Percentiles rank a stretch among this genome's conserved stretches.
Conservation (phyloP, 2,329 filamentous ascomycete species). For the Cercospora sp. region DNA sequence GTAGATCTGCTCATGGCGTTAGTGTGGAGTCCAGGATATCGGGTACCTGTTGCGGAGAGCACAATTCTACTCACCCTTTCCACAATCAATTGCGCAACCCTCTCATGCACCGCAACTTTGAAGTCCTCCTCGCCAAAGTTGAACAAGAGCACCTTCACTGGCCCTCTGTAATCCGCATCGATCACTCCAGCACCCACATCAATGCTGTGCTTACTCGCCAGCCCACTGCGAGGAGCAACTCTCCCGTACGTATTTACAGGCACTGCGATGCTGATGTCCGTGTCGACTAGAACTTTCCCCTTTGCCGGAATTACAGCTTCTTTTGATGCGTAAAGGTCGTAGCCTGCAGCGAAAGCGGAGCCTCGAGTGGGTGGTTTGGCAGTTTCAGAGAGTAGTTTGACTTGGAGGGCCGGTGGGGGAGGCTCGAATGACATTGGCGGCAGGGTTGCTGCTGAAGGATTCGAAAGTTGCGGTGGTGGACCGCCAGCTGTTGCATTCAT, state of each 20-base stretch:
- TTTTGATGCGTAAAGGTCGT: slow-evolving; percentile 80
- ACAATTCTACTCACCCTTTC: slow-evolving; percentile 62
- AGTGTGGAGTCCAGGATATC: slow-evolving; percentile 9
- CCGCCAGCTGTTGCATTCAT: slow-evolving; percentile 21
- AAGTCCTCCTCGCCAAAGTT: slow-evolving; percentile 87
- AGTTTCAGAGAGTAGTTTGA: slow-evolving; percentile 82
- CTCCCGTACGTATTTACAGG: slow-evolving; percentile 86
- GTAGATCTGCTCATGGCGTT: slow-evolving; percentile 62
- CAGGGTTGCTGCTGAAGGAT: slow-evolving; percentile 27
- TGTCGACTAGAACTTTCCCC: slow-evolving; percentile 84
- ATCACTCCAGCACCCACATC: slow-evolving; percentile 96
- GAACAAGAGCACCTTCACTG: slow-evolving; percentile 91
- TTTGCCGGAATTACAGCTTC: slow-evolving; percentile 74
- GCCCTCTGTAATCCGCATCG: slow-evolving; percentile 93
- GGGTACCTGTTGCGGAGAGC: neutral
- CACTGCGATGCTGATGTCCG: slow-evolving; percentile 86
- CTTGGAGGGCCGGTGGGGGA: slow-evolving; percentile 64
- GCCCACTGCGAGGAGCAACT: slow-evolving; percentile 34
- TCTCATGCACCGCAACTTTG: slow-evolving; percentile 77
- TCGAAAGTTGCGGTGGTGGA: slow-evolving; percentile 16
- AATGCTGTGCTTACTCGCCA: slow-evolving; percentile 77
- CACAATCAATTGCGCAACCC: slow-evolving; percentile 88
- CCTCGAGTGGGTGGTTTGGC: slow-evolving; percentile 85
- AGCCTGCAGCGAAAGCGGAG: slow-evolving; percentile 85
- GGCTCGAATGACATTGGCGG: slow-evolving; percentile 38